Conservation (phyloP, 169 alveolate genomes). For the Toxoplasma gondii region DNA sequence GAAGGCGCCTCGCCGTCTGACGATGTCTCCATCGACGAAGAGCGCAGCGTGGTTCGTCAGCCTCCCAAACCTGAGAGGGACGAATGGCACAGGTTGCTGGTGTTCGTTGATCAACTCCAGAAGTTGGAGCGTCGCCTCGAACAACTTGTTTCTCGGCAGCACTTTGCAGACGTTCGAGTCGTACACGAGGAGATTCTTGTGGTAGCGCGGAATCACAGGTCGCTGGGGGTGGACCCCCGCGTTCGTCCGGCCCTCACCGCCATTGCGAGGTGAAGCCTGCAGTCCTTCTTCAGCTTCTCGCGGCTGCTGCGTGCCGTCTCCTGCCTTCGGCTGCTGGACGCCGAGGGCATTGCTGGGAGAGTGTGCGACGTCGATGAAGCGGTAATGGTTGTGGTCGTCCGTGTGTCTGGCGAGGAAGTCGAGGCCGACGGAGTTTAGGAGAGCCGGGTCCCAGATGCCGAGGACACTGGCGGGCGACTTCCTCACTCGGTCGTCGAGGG, state of each 20-base stretch:
- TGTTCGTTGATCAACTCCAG: neutral
- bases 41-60: neutral
- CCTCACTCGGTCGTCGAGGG: neutral
- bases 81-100: neutral
- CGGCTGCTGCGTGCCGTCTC: no score
- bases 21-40: neutral
- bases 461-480: neutral
- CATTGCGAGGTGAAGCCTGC: no score
- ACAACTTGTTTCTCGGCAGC: neutral
- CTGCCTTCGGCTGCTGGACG: no score
- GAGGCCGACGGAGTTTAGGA: neutral
- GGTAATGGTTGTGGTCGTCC: neutral
- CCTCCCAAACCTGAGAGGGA: neutral
- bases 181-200: neutral
- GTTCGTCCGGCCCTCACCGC: neutral
- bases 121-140: neutral
- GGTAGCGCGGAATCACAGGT: neutral
- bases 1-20: neutral
- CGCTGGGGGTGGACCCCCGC: no score
- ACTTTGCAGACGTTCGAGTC: neutral
- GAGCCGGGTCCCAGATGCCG: neutral
- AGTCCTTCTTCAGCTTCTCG: no score
- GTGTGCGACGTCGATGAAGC: neutral
- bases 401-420: neutral
- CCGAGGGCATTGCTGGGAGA: neutral